These are phyloP conservation scores for Fusarium succisae DNA, from an alignment of 2,329 filamentous ascomycete genomes.

Conservation along the genomic window DNA sequence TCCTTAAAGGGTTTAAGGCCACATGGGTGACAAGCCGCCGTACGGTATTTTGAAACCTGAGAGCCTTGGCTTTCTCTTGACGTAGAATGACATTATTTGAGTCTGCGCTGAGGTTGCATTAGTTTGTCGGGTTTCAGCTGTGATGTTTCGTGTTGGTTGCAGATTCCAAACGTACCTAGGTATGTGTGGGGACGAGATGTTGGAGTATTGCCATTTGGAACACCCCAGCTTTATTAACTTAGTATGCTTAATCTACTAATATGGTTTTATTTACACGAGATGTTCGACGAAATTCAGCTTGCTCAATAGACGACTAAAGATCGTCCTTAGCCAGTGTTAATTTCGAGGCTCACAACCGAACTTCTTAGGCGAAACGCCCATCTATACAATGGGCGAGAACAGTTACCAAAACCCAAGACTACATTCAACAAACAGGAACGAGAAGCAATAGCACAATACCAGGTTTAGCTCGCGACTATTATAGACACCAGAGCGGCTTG, in stretches of 20 bases:
- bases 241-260: not conserved
- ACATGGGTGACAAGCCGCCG: not conserved
- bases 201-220: constrained; percentile 1
- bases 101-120: not conserved
- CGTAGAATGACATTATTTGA: not conserved
- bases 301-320: not conserved
- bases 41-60: constrained; percentile 1
- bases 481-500: not conserved
- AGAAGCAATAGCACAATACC: not conserved
- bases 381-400: not conserved
- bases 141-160: constrained; percentile 34
- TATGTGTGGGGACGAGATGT: not conserved
- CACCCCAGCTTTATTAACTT: not conserved
- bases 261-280: not conserved
- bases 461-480: not conserved
- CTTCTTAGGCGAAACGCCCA: not conserved
- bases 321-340: not conserved
- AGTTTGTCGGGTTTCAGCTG: not conserved
- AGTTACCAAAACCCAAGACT: not conserved
- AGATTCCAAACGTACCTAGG: not conserved
- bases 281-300: not conserved
- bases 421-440: not conserved
- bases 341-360: not conserved
- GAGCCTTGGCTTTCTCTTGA: not conserved
- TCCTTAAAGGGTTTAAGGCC: not conserved